A percentile compares a stretch with the other conserved stretches of the same genome.
These are phyloP conservation scores for Neoboletus magnificus DNA, from an alignment of 768 basidiomycete species.

Conservation along the genomic window DNA sequence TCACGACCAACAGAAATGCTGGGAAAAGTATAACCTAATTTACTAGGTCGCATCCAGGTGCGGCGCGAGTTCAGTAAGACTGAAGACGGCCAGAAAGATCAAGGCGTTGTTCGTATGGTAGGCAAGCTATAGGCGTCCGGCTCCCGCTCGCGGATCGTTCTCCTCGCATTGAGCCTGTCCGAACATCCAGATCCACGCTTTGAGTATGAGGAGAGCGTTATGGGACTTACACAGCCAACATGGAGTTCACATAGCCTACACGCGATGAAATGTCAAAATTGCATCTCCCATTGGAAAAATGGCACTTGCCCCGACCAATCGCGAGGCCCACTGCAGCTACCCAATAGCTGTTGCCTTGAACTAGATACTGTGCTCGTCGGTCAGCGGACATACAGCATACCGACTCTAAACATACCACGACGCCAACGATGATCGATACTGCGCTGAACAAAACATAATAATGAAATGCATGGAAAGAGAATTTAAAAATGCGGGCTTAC, in stretches of 20 bases:
- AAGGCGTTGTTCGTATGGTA: background rate
- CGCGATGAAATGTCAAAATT: background rate
- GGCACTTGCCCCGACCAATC: constrained; percentile 2
- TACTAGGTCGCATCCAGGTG: too few species aligned
- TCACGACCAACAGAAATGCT: too few species aligned
- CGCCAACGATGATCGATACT: background rate
- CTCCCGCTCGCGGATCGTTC: constrained; percentile 5
- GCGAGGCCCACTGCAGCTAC: background rate
- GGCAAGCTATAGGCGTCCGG: background rate
- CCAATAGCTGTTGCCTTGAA: background rate
- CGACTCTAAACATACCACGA: constrained; percentile 3
- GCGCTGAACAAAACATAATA: background rate
- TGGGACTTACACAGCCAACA: constrained; percentile 10
- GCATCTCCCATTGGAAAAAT: background rate
- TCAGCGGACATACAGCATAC: background rate
- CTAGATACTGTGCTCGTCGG: background rate
- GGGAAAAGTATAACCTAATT: background rate
- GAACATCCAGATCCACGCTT: background rate
- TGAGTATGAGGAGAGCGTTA: background rate
- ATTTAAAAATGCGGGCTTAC: background rate
- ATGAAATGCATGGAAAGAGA: background rate
- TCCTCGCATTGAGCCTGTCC: constrained; percentile 10
- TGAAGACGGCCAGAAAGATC: too few species aligned
- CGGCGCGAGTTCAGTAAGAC: background rate
- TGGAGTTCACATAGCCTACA: constrained; percentile 13